phyloP scores from a whole-genome alignment of 164 flowering plant species.

The Chloranthus sessilifolius region DNA sequence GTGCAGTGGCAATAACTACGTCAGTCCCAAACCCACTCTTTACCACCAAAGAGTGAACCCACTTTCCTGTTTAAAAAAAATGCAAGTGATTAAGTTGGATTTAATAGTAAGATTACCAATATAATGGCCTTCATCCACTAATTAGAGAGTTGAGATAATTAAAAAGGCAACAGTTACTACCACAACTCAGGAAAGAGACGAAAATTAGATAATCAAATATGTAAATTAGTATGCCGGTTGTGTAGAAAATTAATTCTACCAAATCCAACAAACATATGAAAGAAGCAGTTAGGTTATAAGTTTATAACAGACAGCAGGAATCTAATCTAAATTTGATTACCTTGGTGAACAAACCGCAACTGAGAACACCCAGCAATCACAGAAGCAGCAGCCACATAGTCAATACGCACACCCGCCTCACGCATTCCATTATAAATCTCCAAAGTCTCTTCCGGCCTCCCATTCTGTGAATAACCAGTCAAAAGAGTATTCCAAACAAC shows the following conservation, averaged over 20 bases:
- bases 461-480: slow-evolving; percentile 12
- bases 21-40: slow-evolving; percentile 9
- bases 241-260: not conserved
- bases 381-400: slow-evolving; percentile 10
- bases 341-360: slow-evolving; percentile 9
- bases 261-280: not conserved
- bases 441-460: slow-evolving; percentile 10
- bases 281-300: not conserved
- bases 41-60: slow-evolving; percentile 9
- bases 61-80: slow-evolving; percentile 6
- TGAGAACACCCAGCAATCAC: slow-evolving; percentile 10
- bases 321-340: slow-evolving; percentile 6
- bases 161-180: too few relatives aligned
- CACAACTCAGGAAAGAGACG: too few relatives aligned
- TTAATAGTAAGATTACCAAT: too few relatives aligned
- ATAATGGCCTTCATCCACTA: too few relatives aligned
- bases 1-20: slow-evolving; percentile 5
- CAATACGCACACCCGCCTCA: slow-evolving; percentile 2
- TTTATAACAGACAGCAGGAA: not conserved
- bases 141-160: too few relatives aligned
- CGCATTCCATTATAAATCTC: slow-evolving; percentile 6
- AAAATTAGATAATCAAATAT: too few relatives aligned
- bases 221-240: too few relatives aligned
- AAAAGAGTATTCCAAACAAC: slow-evolving; percentile 14
- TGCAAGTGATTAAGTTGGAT: too few relatives aligned